Base-by-base conservation (phyloP, 306 rosid species). In the Styphnolobium japonicum region DNA sequence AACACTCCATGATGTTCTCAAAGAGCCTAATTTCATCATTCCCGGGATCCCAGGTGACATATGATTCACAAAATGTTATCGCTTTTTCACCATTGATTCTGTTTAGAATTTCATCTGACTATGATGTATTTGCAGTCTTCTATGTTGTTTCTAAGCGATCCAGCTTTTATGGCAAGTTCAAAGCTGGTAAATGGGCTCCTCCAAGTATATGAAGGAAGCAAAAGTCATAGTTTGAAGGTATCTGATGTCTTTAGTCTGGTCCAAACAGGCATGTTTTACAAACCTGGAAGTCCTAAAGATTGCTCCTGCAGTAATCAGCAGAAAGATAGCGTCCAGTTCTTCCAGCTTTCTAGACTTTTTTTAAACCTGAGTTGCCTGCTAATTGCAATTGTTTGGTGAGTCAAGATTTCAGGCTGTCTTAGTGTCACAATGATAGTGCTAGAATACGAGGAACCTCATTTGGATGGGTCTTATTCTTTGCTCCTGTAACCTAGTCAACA, bases 11-110 rank as follows among this genome's bases (percentile, higher is more conserved):
- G 88, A 89, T 37, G 88, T 89, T 71, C 84, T 95, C 45, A 86
- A 81, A 80, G 90, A 88, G 63, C 83, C 90, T 3, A 81, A 87
- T 63, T 82, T 86, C 75, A 42, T 93, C 48, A 90, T 95, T 76
- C 94, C 87, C 21, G 92, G 87, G 57, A 93, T 91, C 78, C 99
- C 99, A 86, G 99, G 99, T 93, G 49, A 53, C 78, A 53, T 29
- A n/a, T 36, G 42, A 22, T 76, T 53, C 58, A 51, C 10, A 7
- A 67, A 58, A 66, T 19, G 34, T 18, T 7, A 63, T 43, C 57
- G 6, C 45, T 34, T 25, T 43, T 78, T 22, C 12, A 14, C 16
- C 29, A 12, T 43, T 60, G 53, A 4, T 72, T 48, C n/a, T 71
- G 52, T 76, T 65, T 16, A 42, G 36, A 52, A 39, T 61, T 76